Percentiles rank a stretch among this genome's conserved stretches.
Evolutionary conservation across 192 early-diverging fungal genomes (phyloP).

Genomic region (Phlyctochytrium arcticum): DNA sequence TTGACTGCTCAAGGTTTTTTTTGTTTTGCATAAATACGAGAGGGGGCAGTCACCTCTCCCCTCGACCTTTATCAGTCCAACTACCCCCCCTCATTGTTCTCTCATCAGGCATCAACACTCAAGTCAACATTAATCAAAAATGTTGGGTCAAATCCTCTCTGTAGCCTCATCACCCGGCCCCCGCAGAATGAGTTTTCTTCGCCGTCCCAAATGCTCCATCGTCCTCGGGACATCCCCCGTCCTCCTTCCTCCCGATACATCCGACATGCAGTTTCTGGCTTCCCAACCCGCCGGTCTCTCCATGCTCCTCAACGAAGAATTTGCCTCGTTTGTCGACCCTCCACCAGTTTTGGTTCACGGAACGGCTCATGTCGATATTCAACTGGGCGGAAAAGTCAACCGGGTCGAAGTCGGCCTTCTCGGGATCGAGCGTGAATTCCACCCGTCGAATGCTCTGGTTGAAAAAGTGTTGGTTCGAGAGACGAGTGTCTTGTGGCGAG

Average conservation of each 20-base stretch:
- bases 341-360: constrained; percentile 1
- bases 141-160: too few species aligned
- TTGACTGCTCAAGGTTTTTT: too few species aligned
- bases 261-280: not conserved
- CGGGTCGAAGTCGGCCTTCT: not conserved
- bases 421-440: not conserved
- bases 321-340: not conserved
- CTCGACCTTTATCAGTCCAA: too few species aligned
- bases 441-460: constrained; percentile 2
- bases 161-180: too few species aligned
- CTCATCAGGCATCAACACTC: too few species aligned
- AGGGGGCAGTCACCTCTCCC: too few species aligned
- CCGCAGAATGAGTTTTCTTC: too few species aligned
- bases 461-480: constrained; percentile 8
- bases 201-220: too few species aligned
- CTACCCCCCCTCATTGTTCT: too few species aligned
- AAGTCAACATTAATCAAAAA: too few species aligned
- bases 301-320: not conserved
- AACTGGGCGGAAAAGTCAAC: not conserved
- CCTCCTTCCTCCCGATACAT: not conserved
- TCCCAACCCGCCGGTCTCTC: not conserved
- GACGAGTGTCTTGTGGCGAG: not conserved
- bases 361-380: not conserved
- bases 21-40: too few species aligned
- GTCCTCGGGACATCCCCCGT: not conserved